phyloP scores from a whole-genome alignment of 345 rosid species.

The Populus deltoides region DNA sequence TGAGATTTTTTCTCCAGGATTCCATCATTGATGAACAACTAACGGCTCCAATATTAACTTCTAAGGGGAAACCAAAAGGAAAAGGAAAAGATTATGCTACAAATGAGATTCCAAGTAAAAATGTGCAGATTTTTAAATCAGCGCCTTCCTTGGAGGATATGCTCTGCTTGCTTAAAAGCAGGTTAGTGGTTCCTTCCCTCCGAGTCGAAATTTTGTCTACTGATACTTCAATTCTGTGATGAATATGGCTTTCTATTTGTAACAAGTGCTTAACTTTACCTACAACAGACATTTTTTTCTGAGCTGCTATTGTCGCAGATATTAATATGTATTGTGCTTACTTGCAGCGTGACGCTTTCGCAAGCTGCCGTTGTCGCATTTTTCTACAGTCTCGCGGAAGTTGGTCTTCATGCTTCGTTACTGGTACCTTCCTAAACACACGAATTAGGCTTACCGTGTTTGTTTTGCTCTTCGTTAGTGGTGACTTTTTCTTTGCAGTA shows the following conservation, averaged over 20 bases:
- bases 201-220: neutral
- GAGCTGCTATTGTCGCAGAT: neutral
- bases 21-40: conserved; percentile 36
- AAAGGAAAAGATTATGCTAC: conserved; percentile 17
- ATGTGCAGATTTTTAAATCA: conserved; percentile 33
- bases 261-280: neutral
- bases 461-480: neutral
- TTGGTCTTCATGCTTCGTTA: conserved; percentile 67
- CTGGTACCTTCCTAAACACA: conserved; percentile 44
- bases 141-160: conserved; percentile 53
- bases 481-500: conserved; percentile 44
- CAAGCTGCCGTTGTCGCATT: conserved; percentile 76
- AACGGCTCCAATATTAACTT: conserved; percentile 41
- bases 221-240: neutral
- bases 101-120: conserved; percentile 22
- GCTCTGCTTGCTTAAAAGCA: conserved; percentile 52
- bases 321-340: neutral
- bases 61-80: conserved; percentile 3
- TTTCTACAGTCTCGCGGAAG: conserved; percentile 66
- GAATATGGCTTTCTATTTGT: neutral
- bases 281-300: neutral
- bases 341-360: conserved; percentile 59
- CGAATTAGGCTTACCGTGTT: neutral
- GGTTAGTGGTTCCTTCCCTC: conserved; percentile 36
- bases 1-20: conserved; percentile 70